Evolutionary conservation across 352 stramenopile genomes (phyloP), one percentile per base, ranked within the genome.

Genomic region (Aphanomyces euteiches): DNA sequence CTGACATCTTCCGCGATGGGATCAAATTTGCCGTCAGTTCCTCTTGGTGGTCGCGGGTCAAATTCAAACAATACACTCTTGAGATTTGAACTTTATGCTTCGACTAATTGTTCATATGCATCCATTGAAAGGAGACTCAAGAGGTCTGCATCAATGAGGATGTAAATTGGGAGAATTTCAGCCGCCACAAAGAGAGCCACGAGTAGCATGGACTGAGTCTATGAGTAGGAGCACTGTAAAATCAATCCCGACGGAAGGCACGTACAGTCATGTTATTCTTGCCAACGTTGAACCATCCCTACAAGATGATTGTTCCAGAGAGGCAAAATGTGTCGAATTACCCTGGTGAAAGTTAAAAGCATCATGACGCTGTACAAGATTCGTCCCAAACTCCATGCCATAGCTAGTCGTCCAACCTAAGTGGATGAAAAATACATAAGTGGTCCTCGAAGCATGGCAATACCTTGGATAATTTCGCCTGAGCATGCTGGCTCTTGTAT

Each of bases 351-450:
- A 12, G 87, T 93, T n/a, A 94, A 75, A 47, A 96, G 61, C 13
- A 88, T 93, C 71, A 94, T 93, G 36, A 95, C 82, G 69, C 87
- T 95, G 72, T 95, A 96, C 8, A 93, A 72, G 59, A 96, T 92
- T 19, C 88, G 83, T 0, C 87, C 89, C 53, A 89, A 74, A 53
- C 88, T 96, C 89, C 89, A 96, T 4, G 82, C 80, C 75, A 95
- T 83, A 0, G 88, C 80, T 38, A 95, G 61, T 15, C 66, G 60
- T 10, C 74, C 69, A 15, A 61, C 36, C 54, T 61, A 41, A 12
- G 12, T 12, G 17, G 3, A 8, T 19, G 37, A 10, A 21, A 3
- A 13, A 58, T 34, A 3, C 28, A 13, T 34, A 58, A 2, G 28
- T 28, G 28, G 28, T 28, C 28, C 28, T 28, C 28, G 28, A 28